Evolutionary conservation across 78 protist genomes (phyloP), one percentile per base, ranked within the genome.

Genomic region (Dictyostelium firmibasis): DNA sequence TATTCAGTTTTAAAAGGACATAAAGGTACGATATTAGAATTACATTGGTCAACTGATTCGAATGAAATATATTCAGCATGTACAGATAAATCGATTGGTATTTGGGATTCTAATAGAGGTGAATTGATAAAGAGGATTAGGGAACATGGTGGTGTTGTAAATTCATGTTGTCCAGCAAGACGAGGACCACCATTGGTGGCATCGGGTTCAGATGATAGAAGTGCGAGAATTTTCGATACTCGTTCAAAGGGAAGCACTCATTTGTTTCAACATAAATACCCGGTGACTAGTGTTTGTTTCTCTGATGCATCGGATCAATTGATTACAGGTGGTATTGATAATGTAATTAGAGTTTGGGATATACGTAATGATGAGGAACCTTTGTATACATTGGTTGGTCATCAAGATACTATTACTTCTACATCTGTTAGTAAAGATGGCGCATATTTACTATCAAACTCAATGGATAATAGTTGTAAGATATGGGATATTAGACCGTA

Each of bases 391-490:
- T 44, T 97, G 43, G 13, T 11, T 1, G 98, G 99, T 38, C 98
- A 98, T 89, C 62, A 74, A 1, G 99, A 98, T 88, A 92, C 98
- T 1, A 87, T 98, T 35, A 97, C 99, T 1, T 83, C 93, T 6
- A 33, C 96, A 14, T 10, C 72, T 0, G 83, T 97, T 18, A 84
- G 95, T 16, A 98, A 97, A 2, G 96, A 97, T 35, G 98, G 98
- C 1, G 10, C 69, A 13, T 43, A 85, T 83, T 83, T 98, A 0
- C 53, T 96, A 9, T 79, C 97, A 1, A 96, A 97, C 64, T 77
- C 98, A 2, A 98, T 98, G 99, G 98, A 98, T 81, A 95, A 97
- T 91, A 92, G 96, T 27, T 18, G 83, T n/a, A 75, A 44, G 29
- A 16, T 83, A 10, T 96, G 96, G 95, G 97, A 96, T 69, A 50